Evolutionary conservation across 2,329 filamentous ascomycete genomes (phyloP).

Genomic region (Chaetomium sp.): DNA sequence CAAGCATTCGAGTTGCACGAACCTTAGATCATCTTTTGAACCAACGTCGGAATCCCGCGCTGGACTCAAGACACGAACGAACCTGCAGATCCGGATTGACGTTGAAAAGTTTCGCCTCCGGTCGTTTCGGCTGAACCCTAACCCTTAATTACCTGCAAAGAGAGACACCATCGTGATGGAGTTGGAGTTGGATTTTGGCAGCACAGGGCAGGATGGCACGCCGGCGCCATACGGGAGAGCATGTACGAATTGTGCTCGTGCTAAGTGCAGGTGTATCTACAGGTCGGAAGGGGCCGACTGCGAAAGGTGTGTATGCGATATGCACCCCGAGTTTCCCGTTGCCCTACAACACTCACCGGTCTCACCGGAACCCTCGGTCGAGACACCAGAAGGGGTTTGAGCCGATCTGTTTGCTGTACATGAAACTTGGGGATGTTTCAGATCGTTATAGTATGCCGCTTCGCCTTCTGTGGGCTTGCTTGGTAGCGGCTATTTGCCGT

Average conservation of each 20-base stretch:
- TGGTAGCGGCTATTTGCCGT: not conserved
- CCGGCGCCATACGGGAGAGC: conserved; percentile 35
- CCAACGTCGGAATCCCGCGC: no score
- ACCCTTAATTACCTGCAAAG: not conserved
- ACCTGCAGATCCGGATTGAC: no score
- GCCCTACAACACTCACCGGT: not conserved
- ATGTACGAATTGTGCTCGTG: conserved; percentile 41
- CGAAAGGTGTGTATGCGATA: conserved; percentile 24
- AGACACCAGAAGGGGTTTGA: no score
- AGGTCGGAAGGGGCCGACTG: conserved; percentile 27
- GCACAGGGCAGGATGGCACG: conserved; percentile 6
- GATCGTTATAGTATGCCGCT: no score
- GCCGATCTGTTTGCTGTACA: no score
- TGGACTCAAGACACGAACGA: no score
- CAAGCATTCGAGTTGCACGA: not conserved
- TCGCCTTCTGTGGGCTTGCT: no score
- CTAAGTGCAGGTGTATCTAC: conserved; percentile 45
- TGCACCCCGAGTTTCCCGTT: not conserved
- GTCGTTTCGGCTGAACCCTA: conserved; percentile 6
- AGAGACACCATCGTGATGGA: conserved; percentile 6
- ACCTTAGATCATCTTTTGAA: not conserved
- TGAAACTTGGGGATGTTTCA: no score
- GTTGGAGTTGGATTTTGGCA: not conserved
- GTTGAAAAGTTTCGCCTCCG: no score
- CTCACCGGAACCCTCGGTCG: no score